Conservation (phyloP, 1,284 basidiomycete species). For the Leccinum griseonigrum region DNA sequence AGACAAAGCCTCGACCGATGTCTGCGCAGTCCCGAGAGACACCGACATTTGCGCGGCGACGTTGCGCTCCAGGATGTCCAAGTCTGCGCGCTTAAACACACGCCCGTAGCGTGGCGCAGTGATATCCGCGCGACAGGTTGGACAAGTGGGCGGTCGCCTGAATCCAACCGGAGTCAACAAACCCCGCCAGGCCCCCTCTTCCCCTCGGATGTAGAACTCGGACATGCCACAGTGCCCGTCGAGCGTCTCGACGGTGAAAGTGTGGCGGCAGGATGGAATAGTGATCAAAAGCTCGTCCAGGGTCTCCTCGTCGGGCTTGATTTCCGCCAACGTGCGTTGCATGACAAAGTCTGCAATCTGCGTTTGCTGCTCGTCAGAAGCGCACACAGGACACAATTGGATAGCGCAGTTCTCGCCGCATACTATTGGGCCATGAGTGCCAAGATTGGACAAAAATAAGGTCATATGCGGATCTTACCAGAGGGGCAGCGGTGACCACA, state of each 20-base stretch:
- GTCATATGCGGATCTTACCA: conserved; percentile 37
- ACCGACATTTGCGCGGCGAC: conserved; percentile 51
- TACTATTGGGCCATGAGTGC: conserved; percentile 38
- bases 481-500: conserved; percentile 73
- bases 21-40: conserved; percentile 35
- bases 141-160: conserved; percentile 50
- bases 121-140: conserved; percentile 52
- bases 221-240: conserved; percentile 57
- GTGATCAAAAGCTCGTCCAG: conserved; percentile 60
- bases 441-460: background rate
- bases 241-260: conserved; percentile 71
- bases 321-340: conserved; percentile 48
- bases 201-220: conserved; percentile 47
- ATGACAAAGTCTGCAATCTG: conserved; percentile 60
- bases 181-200: conserved; percentile 41
- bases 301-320: conserved; percentile 41
- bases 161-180: conserved; percentile 43
- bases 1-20: conserved; percentile 28
- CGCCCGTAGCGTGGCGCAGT: conserved; percentile 57
- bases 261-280: conserved; percentile 56
- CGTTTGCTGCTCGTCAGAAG: conserved; percentile 36
- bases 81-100: conserved; percentile 55
- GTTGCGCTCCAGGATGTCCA: conserved; percentile 64
- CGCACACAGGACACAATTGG: conserved; percentile 58
- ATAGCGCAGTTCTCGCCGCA: conserved; percentile 64